A percentile compares a stretch with the other conserved stretches of the same genome.
Evolutionary conservation across 2,329 filamentous ascomycete genomes (phyloP).

Genomic region (Aspergillus sp.): DNA sequence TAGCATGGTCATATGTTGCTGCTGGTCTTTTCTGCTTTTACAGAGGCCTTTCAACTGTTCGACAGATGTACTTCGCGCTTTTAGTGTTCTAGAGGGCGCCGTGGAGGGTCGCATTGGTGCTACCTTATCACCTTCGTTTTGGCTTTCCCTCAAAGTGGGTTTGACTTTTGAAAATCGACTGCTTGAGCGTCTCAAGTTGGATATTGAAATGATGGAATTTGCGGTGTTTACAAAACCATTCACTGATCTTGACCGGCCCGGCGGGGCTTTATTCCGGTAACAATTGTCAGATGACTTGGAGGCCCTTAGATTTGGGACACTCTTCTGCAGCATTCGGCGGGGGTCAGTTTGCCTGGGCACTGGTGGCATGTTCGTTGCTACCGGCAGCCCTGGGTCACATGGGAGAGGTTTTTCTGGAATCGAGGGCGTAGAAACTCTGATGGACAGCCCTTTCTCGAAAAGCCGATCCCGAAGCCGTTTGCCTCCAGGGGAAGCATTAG

Average conservation of each 20-base stretch:
- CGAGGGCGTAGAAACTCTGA: constrained; percentile 1
- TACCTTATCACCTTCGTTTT: constrained; percentile 15
- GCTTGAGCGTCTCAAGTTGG: constrained; percentile 20
- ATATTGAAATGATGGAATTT: constrained; percentile 12
- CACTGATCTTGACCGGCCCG: constrained; percentile 24
- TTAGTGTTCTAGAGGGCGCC: constrained; percentile 24
- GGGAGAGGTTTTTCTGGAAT: constrained; percentile 32
- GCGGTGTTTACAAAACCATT: constrained; percentile 18
- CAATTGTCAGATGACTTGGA: constrained; percentile 13
- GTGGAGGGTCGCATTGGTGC: constrained; percentile 24
- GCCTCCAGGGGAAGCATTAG: constrained; percentile 11
- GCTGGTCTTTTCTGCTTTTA: constrained; percentile 17
- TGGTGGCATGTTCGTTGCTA: constrained; percentile 9
- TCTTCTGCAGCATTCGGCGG: constrained; percentile 15
- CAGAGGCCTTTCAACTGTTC: constrained; percentile 26
- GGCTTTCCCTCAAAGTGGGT: constrained; percentile 17
- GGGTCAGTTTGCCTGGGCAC: constrained; percentile 11
- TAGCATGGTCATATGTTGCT: constrained; percentile 12
- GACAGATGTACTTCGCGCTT: constrained; percentile 25
- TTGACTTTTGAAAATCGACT: constrained; percentile 25
- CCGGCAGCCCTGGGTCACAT: constrained; percentile 21
- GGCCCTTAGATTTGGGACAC: constrained; percentile 17
- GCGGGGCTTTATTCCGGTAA: constrained; percentile 11
- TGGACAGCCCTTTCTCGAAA: constrained; percentile 19
- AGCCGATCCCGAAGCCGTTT: constrained; percentile 26